Base-by-base conservation (phyloP, 208 protist species). In the Acanthamoeba triangularis region DNA sequence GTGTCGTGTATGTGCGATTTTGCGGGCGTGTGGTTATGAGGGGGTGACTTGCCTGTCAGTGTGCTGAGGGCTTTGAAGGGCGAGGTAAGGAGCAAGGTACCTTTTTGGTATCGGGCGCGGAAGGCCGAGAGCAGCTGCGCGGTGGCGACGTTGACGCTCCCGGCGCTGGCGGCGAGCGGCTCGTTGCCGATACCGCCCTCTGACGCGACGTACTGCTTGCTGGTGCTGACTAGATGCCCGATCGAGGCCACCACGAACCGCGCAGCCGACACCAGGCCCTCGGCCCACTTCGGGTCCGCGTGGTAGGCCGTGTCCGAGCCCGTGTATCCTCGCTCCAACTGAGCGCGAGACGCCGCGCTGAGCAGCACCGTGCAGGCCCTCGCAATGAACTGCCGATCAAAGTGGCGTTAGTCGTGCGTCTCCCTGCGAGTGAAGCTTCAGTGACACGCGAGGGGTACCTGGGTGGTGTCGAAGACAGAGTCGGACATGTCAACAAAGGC, bases 201-300 rank as follows among this genome's bases (percentile, higher is more conserved):
- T 5, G 0, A 33, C 10, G 76, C 1, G 2, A 82, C 30, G 74
- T 82, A 82, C 41, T 47, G 49, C 44, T 85, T 85, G 76, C 28
- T 54, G 20, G 76, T 85, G 76, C 76, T 49, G 41, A 85, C 76
- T 0, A 85, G 35, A 7, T 85, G 76, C 6, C 49, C 44, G 25
- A 37, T 49, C 28, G 28, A 52, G 8, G 76, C 76, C 35, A 85
- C 76, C 23, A 85, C 76, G 35, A 14, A 85, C 3, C 76, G n/a
- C 10, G 76, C 76, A 25, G 76, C 76, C 7, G 76, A 85, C 1
- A 85, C 35, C 10, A 85, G 76, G 25, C 76, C 76, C 41, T 85
- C 49, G 11, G 30, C 14, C 76, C 76, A 85, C 20, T 47, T 54
- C 2, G 76, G 76, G 30, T 85, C 76, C 10, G 20, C 14, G 35